A percentile compares a stretch with the other conserved stretches of the same genome.
Evolutionary conservation across 208 protist genomes (phyloP).

Genomic region (Lotmaria passim): DNA sequence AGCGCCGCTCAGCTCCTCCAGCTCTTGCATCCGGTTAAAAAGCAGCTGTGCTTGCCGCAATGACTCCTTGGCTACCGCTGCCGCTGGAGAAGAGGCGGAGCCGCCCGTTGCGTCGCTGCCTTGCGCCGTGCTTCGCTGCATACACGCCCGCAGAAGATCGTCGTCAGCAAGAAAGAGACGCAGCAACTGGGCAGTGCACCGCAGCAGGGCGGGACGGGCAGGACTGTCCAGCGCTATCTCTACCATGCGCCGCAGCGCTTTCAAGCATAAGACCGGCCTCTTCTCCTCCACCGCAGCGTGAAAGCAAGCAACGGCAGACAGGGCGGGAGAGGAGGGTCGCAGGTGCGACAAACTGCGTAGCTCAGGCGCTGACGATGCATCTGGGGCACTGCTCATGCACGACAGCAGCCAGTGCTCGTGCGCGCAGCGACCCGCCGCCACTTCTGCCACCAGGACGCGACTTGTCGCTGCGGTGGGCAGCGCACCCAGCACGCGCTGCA

Average conservation of each 20-base stretch:
- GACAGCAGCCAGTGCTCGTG: slow-evolving; percentile 60
- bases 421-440: slow-evolving; percentile 41
- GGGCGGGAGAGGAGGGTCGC: slow-evolving; percentile 20
- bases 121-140: neutral
- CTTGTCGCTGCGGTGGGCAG: slow-evolving; percentile 36
- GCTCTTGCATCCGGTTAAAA: slow-evolving; percentile 36
- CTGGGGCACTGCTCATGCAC: slow-evolving; percentile 5
- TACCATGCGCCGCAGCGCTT: slow-evolving; percentile 18
- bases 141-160: slow-evolving; percentile 7
- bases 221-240: slow-evolving; percentile 20
- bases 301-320: slow-evolving; percentile 17
- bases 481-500: slow-evolving; percentile 69
- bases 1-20: slow-evolving; percentile 21
- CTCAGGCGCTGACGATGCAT: neutral
- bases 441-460: slow-evolving; percentile 15
- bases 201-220: slow-evolving; percentile 11
- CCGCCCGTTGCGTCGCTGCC: neutral
- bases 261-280: slow-evolving; percentile 10
- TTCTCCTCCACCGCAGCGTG: neutral
- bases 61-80: neutral
- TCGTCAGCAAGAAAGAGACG: slow-evolving; percentile 20
- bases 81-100: neutral
- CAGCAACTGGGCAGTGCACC: slow-evolving; percentile 22
- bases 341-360: slow-evolving; percentile 5
- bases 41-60: slow-evolving; percentile 19